A percentile compares a stretch with the other conserved stretches of the same genome.
Conservation (phyloP, 2,329 filamentous ascomycete species). For the Colletotrichum godetiae region DNA sequence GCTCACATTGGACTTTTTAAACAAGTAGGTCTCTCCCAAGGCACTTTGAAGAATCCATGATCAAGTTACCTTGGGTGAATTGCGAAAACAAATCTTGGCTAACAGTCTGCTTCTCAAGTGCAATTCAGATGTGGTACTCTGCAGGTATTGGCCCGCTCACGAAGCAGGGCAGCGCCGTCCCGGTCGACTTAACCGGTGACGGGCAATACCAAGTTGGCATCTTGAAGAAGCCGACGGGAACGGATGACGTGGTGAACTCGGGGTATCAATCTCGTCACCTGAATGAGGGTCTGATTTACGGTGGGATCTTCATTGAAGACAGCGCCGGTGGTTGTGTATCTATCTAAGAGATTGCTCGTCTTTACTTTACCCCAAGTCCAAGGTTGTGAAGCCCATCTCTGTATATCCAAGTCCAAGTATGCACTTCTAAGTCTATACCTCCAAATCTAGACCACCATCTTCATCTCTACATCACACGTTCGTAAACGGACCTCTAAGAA, state of each 20-base stretch:
- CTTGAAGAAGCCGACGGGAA: slow-evolving; percentile 67
- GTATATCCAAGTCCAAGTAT: neutral
- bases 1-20: slow-evolving; percentile 35
- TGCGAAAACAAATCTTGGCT: no score
- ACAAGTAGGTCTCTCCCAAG: slow-evolving; percentile 28
- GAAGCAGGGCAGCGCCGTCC: slow-evolving; percentile 9
- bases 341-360: slow-evolving; percentile 39
- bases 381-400: neutral
- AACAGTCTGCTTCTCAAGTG: no score
- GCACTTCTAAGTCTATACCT: neutral
- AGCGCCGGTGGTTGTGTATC: slow-evolving; percentile 54
- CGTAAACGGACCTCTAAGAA: neutral
- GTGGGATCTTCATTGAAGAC: slow-evolving; percentile 62
- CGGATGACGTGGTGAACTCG: slow-evolving; percentile 59
- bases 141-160: slow-evolving; percentile 19
- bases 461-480: neutral
- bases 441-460: neutral
- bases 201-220: slow-evolving; percentile 63
- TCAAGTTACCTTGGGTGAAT: no score
- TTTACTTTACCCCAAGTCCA: neutral
- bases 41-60: no score
- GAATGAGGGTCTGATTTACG: slow-evolving; percentile 62
- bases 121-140: slow-evolving; percentile 37
- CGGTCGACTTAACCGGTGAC: slow-evolving; percentile 14
- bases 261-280: slow-evolving; percentile 60